A percentile compares a stretch with the other conserved stretches of the same genome.
These are phyloP conservation scores for Colletotrichum coccodes DNA, from an alignment of 2,329 filamentous ascomycete genomes.

Conservation along the genomic window DNA sequence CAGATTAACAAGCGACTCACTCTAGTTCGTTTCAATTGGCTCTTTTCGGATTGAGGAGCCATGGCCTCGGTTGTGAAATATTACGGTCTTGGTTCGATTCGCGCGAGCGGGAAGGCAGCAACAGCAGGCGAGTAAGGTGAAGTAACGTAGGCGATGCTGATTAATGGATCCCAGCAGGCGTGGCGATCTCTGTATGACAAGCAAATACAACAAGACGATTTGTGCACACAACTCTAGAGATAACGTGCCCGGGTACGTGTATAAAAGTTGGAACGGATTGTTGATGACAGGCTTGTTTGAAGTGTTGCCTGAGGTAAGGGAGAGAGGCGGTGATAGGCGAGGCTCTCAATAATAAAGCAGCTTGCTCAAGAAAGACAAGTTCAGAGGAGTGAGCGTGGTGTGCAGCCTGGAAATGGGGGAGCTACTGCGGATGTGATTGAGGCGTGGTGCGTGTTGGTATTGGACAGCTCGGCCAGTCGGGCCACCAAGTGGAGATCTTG, in stretches of 20 bases:
- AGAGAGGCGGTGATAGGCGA: constrained; percentile 11
- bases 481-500: too few relatives aligned
- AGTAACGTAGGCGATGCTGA: background rate
- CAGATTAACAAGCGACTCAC: constrained; percentile 59
- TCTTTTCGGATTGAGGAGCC: constrained; percentile 76
- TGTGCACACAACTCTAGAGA: constrained; percentile 13
- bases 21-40: constrained; percentile 84
- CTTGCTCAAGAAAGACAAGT: constrained; percentile 21
- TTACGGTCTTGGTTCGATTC: constrained; percentile 1
- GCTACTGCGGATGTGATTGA: constrained; percentile 20
- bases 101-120: constrained; percentile 11
- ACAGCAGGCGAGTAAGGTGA: background rate
- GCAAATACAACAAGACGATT: constrained; percentile 6
- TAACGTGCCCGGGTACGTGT: background rate
- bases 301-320: constrained; percentile 31
- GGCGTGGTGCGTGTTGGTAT: too few relatives aligned
- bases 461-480: too few relatives aligned
- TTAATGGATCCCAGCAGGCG: constrained; percentile 15
- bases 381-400: constrained; percentile 17
- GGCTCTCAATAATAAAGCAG: constrained; percentile 30
- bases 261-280: constrained; percentile 19
- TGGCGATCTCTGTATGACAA: constrained; percentile 16
- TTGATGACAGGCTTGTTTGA: constrained; percentile 9
- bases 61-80: constrained; percentile 46
- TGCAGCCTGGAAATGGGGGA: constrained; percentile 30